Evolutionary conservation across 1,139 yeast species (phyloP), one percentile per base, ranked within the genome.

Genomic region (Saccharomyces pastorianus): DNA sequence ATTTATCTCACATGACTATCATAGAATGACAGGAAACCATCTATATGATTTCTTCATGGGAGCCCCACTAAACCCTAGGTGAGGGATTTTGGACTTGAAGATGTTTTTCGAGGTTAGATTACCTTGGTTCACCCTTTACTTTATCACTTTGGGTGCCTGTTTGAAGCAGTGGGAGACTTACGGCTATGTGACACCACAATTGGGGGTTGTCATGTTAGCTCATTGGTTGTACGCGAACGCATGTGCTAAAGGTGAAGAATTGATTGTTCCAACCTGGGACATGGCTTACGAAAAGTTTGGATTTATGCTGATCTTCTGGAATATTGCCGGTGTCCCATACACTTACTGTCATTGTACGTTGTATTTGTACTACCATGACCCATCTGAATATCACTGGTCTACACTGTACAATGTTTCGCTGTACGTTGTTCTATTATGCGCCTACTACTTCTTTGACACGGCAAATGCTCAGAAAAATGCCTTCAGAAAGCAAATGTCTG

Each of bases 241-340:
- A 2, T 93, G 98, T 74, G 86, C 96, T 57, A 93, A 93, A 74
- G 99, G 97, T 61, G 99, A 93, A 74, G 98, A 95, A 70, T 77
- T 91, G 65, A 91, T 93, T 70, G 96, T 91, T 57, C 96, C 98
- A 60, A 86, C 96, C 20, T 93, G 99, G 99, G 99, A 93, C 72
- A 91, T 93, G 97, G 97, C 96, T 49, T 93, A 93, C 72, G 99
- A 93, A 72, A 93, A 95, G 74, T 93, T 93, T 65, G 99, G 99
- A 11, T 93, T 95, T 76, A 90, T 93, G 97, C 82, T 93, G 62
- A 83, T 91, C 64, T 93, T 93, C 78, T 93, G 99, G 99, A 93
- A 93, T 75, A 89, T 93, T 72, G 96, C 98, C 42, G 99, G 99
- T 64, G 99, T 93, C 46, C 99, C 99, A 52, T 93, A 84, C 82